Evolutionary conservation across 352 stramenopile genomes (phyloP).

Genomic region (Pythium biforme): DNA sequence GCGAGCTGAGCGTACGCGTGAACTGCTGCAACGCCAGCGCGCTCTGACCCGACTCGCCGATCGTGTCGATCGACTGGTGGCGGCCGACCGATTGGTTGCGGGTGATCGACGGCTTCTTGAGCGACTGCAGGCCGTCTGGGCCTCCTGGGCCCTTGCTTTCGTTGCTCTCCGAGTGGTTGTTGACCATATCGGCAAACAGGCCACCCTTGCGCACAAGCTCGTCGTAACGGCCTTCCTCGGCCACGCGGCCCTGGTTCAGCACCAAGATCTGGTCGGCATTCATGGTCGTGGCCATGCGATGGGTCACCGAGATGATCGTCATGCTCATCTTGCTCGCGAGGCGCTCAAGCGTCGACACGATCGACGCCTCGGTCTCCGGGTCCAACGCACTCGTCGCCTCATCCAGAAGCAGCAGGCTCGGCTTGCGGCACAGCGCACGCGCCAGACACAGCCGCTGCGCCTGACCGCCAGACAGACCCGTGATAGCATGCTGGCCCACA

Average conservation of each 20-base stretch:
- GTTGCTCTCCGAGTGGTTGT: constrained; percentile 59
- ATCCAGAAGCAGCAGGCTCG: constrained; percentile 79
- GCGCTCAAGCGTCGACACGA: constrained; percentile 79
- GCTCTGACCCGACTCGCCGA: constrained; percentile 27
- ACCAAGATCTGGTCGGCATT: constrained; percentile 85
- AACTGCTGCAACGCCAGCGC: constrained; percentile 78
- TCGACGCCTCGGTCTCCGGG: constrained; percentile 83
- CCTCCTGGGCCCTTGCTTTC: constrained; percentile 30
- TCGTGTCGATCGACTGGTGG: constrained; percentile 27
- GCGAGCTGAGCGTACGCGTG: constrained; percentile 71
- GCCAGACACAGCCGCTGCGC: constrained; percentile 85
- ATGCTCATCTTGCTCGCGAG: constrained; percentile 85
- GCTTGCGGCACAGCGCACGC: constrained; percentile 74
- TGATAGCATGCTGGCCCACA: constrained; percentile 82
- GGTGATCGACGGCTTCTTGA: constrained; percentile 29
- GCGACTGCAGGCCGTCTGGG: background rate
- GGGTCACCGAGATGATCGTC: constrained; percentile 89
- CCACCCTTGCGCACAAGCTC: constrained; percentile 53
- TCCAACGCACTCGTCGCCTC: constrained; percentile 87
- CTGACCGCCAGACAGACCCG: constrained; percentile 83
- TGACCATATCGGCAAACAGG: constrained; percentile 81
- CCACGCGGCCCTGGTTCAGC: constrained; percentile 70
- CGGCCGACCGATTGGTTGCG: constrained; percentile 9
- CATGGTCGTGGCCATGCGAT: constrained; percentile 75
- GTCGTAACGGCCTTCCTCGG: constrained; percentile 79